Conservation (phyloP, 2,329 filamentous ascomycete genomes). For the Cordyceps javanica region DNA sequence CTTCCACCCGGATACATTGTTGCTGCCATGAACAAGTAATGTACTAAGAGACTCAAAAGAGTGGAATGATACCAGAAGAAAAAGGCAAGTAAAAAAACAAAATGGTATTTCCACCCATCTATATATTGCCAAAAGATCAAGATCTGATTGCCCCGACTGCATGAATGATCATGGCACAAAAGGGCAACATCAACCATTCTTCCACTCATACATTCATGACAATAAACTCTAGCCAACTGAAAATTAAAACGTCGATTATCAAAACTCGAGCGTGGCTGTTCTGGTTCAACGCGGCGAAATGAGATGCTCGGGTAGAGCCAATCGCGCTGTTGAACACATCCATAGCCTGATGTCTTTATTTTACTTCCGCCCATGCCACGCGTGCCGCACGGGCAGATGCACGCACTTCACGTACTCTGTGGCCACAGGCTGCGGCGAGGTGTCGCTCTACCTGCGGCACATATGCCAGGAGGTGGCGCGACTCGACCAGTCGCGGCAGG, state of each 20-base stretch:
- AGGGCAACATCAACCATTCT: neutral
- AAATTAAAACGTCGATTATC: neutral
- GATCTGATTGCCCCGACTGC: neutral
- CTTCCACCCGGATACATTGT: neutral
- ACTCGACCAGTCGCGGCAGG: constrained; percentile 44
- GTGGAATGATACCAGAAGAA: too few species aligned
- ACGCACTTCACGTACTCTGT: constrained; percentile 46
- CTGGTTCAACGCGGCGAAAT: neutral
- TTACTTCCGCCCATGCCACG: constrained; percentile 41
- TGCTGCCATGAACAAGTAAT: neutral
- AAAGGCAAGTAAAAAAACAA: neutral
- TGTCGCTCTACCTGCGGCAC: constrained; percentile 39
- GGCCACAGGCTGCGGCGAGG: constrained; percentile 46
- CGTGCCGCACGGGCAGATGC: constrained; percentile 43
- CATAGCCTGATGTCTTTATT: constrained; percentile 17
- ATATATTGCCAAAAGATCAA: neutral
- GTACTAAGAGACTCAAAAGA: neutral
- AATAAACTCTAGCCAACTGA: neutral
- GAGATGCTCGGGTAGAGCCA: neutral
- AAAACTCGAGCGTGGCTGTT: neutral
- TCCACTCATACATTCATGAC: neutral
- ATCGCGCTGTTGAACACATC: neutral
- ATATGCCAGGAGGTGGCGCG: constrained; percentile 38
- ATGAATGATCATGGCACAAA: neutral
- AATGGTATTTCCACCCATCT: constrained; percentile 9